Conservation (phyloP, 2,329 filamentous ascomycete genomes). For the Monilinia vaccinii-corymbosi region DNA sequence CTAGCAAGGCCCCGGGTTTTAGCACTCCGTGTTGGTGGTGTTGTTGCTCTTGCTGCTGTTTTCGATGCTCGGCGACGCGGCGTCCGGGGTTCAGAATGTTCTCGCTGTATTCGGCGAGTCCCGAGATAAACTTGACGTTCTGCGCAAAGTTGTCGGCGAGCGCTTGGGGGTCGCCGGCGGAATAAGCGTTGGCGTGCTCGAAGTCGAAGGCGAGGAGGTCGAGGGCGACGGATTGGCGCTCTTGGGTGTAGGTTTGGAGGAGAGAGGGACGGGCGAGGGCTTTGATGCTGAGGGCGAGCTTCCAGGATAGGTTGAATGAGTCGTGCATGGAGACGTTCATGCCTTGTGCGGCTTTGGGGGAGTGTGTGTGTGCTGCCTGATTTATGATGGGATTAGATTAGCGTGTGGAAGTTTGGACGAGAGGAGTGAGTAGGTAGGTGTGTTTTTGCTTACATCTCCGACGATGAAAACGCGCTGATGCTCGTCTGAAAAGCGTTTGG, state of each 20-base stretch:
- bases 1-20: conserved; percentile 35
- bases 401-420: conserved; percentile 24
- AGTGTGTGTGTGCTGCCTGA: conserved; percentile 48
- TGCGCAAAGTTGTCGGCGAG: conserved; percentile 60
- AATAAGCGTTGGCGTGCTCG: conserved; percentile 47
- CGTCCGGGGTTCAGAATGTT: conserved; percentile 50
- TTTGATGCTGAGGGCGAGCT: conserved; percentile 40
- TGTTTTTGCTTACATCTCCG: conserved; percentile 37
- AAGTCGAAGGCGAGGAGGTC: conserved; percentile 58
- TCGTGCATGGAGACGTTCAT: conserved; percentile 52
- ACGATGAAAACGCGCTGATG: conserved; percentile 49
- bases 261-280: conserved; percentile 46
- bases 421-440: no score
- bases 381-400: background rate
- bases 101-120: conserved; percentile 56
- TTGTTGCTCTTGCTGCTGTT: no score
- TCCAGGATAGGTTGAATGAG: conserved; percentile 53
- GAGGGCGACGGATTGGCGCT: conserved; percentile 53
- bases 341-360: conserved; percentile 54
- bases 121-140: conserved; percentile 66
- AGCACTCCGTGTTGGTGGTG: conserved; percentile 37
- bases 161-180: conserved; percentile 52
- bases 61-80: conserved; percentile 17
- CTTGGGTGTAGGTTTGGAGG: conserved; percentile 52
- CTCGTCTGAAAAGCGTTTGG: conserved; percentile 42